Base-by-base conservation (phyloP, 495 filamentous ascomycete species). In the Talaromyces thailandensis region DNA sequence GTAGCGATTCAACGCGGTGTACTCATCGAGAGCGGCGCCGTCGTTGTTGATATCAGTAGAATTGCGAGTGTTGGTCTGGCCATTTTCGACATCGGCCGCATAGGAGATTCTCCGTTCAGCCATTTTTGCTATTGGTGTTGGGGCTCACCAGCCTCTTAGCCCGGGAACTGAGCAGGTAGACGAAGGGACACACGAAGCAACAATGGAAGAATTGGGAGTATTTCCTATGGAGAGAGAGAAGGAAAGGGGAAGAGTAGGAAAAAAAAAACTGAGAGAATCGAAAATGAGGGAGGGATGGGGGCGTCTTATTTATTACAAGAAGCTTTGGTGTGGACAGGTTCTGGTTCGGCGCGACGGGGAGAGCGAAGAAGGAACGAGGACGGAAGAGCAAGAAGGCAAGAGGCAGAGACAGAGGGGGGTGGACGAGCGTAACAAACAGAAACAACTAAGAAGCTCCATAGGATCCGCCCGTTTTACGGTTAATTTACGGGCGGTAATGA, bases 1-100 rank as follows among this genome's bases (percentile, higher is more conserved):
- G 73, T 86, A 88, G 53, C 83, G 79, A 72, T 86, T 81, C 60
- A 88, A 72, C 40, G 79, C 79, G 48, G 75, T 73, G 68, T 83
- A 83, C 65, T 83, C 81, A 62, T 82, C 80, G 64, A 79, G 74
- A 58, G 59, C 58, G 23, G 56, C 67, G 58, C 35, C 68, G 11
- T 56, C 68, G 52, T 73, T 73, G 35, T 69, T 71, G 29, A 71
- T 32, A 52, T 75, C 73, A 61, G 63, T 64, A 57, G 66, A 62
- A 48, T 68, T 67, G 64, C 71, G 74, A 14, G 25, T 52, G 68
- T 71, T 75, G 69, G 71, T 72, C 59, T 77, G 76, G 68, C 77
- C 77, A 68, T 80, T 80, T 67, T 80, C 77, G 60, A 80, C 77
- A 67, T 80, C 77, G 69, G 76, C 73, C 75, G 77, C 77, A 76